Conservation (phyloP, 805 yeast species). For the Schizosaccharomyces osmophilus region DNA sequence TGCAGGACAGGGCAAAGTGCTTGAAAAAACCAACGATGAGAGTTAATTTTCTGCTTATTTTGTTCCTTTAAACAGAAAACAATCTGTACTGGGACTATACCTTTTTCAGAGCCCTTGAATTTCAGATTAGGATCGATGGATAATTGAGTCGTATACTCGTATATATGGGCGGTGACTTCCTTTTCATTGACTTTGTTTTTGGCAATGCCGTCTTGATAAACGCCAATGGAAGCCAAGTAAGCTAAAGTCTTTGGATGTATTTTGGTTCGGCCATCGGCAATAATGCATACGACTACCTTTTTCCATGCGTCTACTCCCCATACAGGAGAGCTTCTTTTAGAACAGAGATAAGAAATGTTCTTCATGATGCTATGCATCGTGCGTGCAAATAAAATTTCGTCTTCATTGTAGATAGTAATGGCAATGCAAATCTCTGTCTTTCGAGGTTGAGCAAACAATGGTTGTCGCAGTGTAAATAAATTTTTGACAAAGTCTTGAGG, state of each 20-base stretch:
- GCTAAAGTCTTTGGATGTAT: slow-evolving; percentile 67
- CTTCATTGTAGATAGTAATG: slow-evolving; percentile 94
- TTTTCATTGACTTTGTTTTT: slow-evolving; percentile 79
- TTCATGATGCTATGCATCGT: slow-evolving; percentile 87
- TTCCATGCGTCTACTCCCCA: slow-evolving; percentile 98
- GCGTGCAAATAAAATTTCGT: slow-evolving; percentile 67
- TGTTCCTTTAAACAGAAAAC: slow-evolving; percentile 78
- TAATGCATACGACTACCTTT: slow-evolving; percentile 72
- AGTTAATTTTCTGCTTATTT: slow-evolving; percentile 80
- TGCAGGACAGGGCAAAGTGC: slow-evolving; percentile 79
- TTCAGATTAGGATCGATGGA: slow-evolving; percentile 73
- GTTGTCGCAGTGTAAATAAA: slow-evolving; percentile 67
- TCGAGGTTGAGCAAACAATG: slow-evolving; percentile 48
- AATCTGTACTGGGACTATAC: slow-evolving; percentile 82
- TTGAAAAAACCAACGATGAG: slow-evolving; percentile 93
- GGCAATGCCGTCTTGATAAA: slow-evolving; percentile 92
- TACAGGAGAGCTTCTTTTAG: slow-evolving; percentile 52
- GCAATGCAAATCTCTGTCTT: slow-evolving; percentile 82
- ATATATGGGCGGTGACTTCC: slow-evolving; percentile 77
- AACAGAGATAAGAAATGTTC: slow-evolving; percentile 68
- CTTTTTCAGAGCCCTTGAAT: slow-evolving; percentile 74
- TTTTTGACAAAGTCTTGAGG: slow-evolving; percentile 60
- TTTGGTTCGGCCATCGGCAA: slow-evolving; percentile 85
- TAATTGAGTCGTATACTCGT: slow-evolving; percentile 88
- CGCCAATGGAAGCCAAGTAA: slow-evolving; percentile 79